These are phyloP conservation scores for Elsinoe batatas DNA, from an alignment of 2,329 filamentous ascomycete genomes.

Conservation along the genomic window DNA sequence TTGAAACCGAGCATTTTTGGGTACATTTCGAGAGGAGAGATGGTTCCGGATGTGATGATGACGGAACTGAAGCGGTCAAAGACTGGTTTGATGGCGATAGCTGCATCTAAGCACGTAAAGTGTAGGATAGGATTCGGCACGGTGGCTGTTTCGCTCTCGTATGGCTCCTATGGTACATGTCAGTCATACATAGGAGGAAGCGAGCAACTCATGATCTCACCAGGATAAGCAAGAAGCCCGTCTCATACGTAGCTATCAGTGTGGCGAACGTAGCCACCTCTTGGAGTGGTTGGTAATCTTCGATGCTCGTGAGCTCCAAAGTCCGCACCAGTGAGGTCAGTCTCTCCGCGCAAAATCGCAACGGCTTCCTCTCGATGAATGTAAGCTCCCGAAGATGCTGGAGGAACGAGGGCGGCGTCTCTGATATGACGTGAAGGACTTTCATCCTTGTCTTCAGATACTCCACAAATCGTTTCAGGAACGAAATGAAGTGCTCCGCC, in stretches of 20 bases:
- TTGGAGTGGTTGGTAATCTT: constrained; percentile 93
- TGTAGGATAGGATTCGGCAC: constrained; percentile 96
- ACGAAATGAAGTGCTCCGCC: constrained; percentile 91
- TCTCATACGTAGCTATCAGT: constrained; percentile 91
- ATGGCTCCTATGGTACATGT: constrained; percentile 54
- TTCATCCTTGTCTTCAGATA: constrained; percentile 96
- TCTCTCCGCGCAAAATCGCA: constrained; percentile 89
- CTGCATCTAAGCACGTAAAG: constrained; percentile 91
- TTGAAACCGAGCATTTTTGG: constrained; percentile 95
- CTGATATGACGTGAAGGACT: constrained; percentile 91
- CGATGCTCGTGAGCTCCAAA: constrained; percentile 90
- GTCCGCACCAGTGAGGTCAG: constrained; percentile 90
- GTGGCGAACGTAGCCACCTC: constrained; percentile 97
- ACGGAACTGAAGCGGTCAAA: constrained; percentile 97
- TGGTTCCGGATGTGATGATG: constrained; percentile 95
- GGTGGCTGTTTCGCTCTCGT: constrained; percentile 87
- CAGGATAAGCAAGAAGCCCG: constrained; percentile 89
- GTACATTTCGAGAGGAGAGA: constrained; percentile 97
- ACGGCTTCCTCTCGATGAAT: constrained; percentile 92
- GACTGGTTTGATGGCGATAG: constrained; percentile 94
- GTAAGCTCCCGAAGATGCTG: constrained; percentile 89
- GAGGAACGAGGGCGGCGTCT: constrained; percentile 89
- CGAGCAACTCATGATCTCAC: background rate
- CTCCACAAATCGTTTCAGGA: constrained; percentile 93
- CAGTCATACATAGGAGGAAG: background rate